Conservation (phyloP, 305 asterid genomes). For the Galium porrigens region DNA sequence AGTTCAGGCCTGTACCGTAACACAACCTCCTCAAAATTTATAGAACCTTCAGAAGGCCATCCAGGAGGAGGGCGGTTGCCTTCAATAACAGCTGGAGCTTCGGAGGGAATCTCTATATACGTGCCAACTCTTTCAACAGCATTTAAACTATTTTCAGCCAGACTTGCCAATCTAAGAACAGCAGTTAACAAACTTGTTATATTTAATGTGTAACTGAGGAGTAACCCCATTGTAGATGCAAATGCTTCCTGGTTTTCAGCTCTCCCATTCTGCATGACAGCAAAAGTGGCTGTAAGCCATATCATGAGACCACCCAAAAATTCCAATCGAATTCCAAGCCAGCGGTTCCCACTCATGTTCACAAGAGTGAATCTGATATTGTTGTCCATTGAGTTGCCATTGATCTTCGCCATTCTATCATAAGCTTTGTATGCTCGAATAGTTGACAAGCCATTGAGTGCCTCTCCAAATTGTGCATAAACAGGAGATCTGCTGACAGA, state of each 20-base stretch:
- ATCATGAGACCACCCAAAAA: constrained; percentile 89
- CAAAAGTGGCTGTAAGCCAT: constrained; percentile 89
- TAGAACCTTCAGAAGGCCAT: constrained; percentile 76
- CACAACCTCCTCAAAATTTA: constrained; percentile 57
- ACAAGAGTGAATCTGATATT: constrained; percentile 67
- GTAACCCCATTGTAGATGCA: constrained; percentile 94
- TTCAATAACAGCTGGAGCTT: constrained; percentile 57
- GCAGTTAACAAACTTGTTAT: constrained; percentile 63
- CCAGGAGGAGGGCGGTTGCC: constrained; percentile 75
- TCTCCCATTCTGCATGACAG: constrained; percentile 73
- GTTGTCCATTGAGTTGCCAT: constrained; percentile 80
- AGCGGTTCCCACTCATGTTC: constrained; percentile 68
- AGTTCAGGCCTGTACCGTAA: constrained; percentile 76
- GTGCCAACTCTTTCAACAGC: constrained; percentile 91
- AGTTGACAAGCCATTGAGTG: constrained; percentile 71
- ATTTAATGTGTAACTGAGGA: constrained; percentile 80
- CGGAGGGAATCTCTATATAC: constrained; percentile 73
- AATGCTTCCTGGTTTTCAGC: constrained; percentile 67
- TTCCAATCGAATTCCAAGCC: constrained; percentile 82
- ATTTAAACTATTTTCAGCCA: constrained; percentile 83
- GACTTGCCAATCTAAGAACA: constrained; percentile 72
- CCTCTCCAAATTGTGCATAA: constrained; percentile 95
- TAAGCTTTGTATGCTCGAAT: constrained; percentile 93
- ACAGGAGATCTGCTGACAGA: constrained; percentile 90
- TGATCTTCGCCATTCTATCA: constrained; percentile 63